phyloP scores from a whole-genome alignment of 352 stramenopile genomes.

The Phytophthora fragariaefolia region DNA sequence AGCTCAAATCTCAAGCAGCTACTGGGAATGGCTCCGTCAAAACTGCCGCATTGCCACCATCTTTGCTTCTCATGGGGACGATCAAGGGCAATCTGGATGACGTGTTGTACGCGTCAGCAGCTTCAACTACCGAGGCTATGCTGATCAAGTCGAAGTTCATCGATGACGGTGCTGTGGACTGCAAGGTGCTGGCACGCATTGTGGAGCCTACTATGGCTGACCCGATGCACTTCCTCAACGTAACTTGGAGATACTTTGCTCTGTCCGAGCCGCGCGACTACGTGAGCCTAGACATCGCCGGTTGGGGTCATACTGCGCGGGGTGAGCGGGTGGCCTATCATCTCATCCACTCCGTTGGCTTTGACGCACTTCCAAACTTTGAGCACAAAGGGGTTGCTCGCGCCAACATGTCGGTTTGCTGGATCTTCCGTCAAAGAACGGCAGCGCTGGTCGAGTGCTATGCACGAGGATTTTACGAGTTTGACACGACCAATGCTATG shows the following conservation, averaged over 20 bases:
- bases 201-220: constrained; percentile 42
- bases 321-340: constrained; percentile 46
- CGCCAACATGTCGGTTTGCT: constrained; percentile 54
- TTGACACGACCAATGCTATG: constrained; percentile 47
- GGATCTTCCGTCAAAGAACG: constrained; percentile 49
- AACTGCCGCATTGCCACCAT: constrained; percentile 28
- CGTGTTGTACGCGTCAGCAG: constrained; percentile 50
- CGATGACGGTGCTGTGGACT: constrained; percentile 37
- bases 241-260: constrained; percentile 45
- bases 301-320: constrained; percentile 21
- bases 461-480: constrained; percentile 42
- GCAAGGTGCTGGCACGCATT: constrained; percentile 39
- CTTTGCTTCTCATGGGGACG: constrained; percentile 42
- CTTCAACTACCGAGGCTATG: constrained; percentile 46
- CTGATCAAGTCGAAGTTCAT: constrained; percentile 43
- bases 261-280: constrained; percentile 46
- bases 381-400: constrained; percentile 40
- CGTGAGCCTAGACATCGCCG: constrained; percentile 46
- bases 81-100: constrained; percentile 54
- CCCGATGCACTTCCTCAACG: constrained; percentile 46
- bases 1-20: constrained; percentile 32
- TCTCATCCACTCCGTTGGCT: constrained; percentile 48
- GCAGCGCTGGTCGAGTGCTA: constrained; percentile 40
- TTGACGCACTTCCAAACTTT: constrained; percentile 40
- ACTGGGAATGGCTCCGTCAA: constrained; percentile 23